Percentiles rank a stretch among this genome's conserved stretches.
These are phyloP conservation scores for Rubia yunnanensis DNA, from an alignment of 257 asterid genomes.

Conservation along the genomic window DNA sequence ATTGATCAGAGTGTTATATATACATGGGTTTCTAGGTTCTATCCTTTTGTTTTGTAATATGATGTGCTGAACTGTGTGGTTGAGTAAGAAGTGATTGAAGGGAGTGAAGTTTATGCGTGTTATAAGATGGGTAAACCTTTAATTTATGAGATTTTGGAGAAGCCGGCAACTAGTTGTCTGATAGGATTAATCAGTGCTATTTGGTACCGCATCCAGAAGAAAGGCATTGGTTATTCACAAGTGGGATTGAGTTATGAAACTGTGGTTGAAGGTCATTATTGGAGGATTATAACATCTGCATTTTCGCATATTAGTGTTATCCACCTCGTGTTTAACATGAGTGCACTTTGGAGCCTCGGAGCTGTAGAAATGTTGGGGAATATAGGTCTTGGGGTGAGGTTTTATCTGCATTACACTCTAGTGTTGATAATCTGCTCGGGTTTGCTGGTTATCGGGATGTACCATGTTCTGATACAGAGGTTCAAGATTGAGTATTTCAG, in stretches of 20 bases:
- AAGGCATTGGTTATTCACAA: conserved; percentile 73
- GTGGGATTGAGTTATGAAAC: conserved; percentile 87
- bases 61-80: neutral
- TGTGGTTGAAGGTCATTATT: conserved; percentile 74
- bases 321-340: conserved; percentile 91
- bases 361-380: conserved; percentile 54
- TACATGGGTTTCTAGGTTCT: conserved; percentile 6
- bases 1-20: neutral
- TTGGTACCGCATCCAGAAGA: conserved; percentile 87
- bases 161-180: conserved; percentile 85
- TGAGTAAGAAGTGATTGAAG: neutral
- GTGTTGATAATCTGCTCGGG: conserved; percentile 76
- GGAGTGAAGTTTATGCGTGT: neutral
- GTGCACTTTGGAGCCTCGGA: conserved; percentile 96
- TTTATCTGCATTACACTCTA: conserved; percentile 73
- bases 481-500: conserved; percentile 75
- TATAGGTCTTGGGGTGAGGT: conserved; percentile 72
- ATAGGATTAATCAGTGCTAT: conserved; percentile 70
- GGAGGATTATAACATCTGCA: conserved; percentile 89
- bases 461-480: conserved; percentile 66
- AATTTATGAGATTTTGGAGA: conserved; percentile 69
- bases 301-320: conserved; percentile 88
- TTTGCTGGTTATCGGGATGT: conserved; percentile 64
- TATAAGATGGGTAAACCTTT: conserved; percentile 81
- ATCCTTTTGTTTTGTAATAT: neutral